A percentile compares a stretch with the other conserved stretches of the same genome.
Conservation (phyloP, 2,329 filamentous ascomycete genomes). For the Ophiocordyceps sinensis region DNA sequence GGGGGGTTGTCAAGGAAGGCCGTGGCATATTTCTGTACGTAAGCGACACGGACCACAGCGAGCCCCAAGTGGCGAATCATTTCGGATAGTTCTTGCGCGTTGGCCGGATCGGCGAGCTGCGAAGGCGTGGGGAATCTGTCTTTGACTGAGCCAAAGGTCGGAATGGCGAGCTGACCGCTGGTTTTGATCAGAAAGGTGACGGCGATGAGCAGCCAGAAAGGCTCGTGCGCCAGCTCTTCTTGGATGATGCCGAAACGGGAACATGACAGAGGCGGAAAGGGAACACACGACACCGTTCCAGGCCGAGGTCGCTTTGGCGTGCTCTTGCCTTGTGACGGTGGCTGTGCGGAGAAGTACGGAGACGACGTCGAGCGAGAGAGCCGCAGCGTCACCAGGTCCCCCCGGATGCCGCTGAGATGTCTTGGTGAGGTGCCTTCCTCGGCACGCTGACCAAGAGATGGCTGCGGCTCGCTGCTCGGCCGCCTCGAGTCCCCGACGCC, state of each 20-base stretch:
- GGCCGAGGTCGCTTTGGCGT: slow-evolving; percentile 20
- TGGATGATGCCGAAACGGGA: slow-evolving; percentile 67
- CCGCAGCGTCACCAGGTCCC: neutral
- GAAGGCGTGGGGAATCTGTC: slow-evolving; percentile 51
- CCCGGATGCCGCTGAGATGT: neutral
- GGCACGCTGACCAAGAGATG: neutral
- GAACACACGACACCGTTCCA: slow-evolving; percentile 37
- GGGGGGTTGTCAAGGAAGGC: slow-evolving; percentile 55
- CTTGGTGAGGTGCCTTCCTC: neutral
- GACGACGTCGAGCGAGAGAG: slow-evolving; percentile 8
- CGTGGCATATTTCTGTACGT: slow-evolving; percentile 56
- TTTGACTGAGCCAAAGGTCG: slow-evolving; percentile 57
- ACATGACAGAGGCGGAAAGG: slow-evolving; percentile 53
- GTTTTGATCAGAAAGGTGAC: slow-evolving; percentile 80
- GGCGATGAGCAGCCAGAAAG: slow-evolving; percentile 69
- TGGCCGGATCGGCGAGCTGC: slow-evolving; percentile 40
- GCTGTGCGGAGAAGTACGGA: slow-evolving; percentile 16
- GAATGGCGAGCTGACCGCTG: slow-evolving; percentile 57
- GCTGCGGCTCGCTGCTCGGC: too few relatives aligned
- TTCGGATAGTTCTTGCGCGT: slow-evolving; percentile 33
- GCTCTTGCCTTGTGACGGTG: slow-evolving; percentile 4
- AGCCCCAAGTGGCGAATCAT: slow-evolving; percentile 61
- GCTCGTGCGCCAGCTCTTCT: slow-evolving; percentile 58
- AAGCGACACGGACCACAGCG: slow-evolving; percentile 49
- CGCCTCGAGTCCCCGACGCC: too few relatives aligned